phyloP scores from a whole-genome alignment of 1,284 basidiomycete species.

The Erythrobasidium hasegawianum region DNA sequence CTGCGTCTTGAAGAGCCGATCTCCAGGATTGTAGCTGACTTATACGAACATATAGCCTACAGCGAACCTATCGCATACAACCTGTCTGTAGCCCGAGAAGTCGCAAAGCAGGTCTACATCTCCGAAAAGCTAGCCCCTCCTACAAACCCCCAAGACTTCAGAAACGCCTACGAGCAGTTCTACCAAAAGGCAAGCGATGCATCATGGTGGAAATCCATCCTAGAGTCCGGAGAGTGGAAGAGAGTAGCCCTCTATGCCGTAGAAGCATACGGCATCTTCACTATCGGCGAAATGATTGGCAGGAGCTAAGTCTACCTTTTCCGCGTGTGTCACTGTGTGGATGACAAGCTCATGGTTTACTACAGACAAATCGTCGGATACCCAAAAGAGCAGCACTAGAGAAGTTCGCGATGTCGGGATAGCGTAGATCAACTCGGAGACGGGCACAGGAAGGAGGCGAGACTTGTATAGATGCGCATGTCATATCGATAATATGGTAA shows the following conservation, averaged over 20 bases:
- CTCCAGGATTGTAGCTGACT: background rate
- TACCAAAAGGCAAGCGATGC: constrained; percentile 64
- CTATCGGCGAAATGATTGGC: constrained; percentile 88
- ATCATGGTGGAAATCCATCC: constrained; percentile 66
- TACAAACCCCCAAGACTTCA: constrained; percentile 59
- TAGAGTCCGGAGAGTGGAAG: constrained; percentile 71
- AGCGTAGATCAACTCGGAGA: no score
- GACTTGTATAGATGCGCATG: no score
- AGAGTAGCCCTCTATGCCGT: constrained; percentile 73
- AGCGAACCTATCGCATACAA: constrained; percentile 78
- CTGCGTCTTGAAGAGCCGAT: constrained; percentile 37
- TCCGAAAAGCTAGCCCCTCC: constrained; percentile 84
- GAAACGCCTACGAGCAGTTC: constrained; percentile 60
- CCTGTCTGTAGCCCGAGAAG: constrained; percentile 72
- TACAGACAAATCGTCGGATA: constrained; percentile 66
- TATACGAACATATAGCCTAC: constrained; percentile 59
- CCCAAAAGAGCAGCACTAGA: constrained; percentile 49
- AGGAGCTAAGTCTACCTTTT: constrained; percentile 56
- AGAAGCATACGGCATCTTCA: constrained; percentile 84
- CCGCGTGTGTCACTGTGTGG: background rate
- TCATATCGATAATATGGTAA: no score
- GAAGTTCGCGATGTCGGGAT: no score
- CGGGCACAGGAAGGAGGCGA: no score
- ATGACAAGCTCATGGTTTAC: constrained; percentile 31
- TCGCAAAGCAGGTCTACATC: constrained; percentile 85